Conservation (phyloP, 148 eudicot species). For the Cornus suecica region DNA sequence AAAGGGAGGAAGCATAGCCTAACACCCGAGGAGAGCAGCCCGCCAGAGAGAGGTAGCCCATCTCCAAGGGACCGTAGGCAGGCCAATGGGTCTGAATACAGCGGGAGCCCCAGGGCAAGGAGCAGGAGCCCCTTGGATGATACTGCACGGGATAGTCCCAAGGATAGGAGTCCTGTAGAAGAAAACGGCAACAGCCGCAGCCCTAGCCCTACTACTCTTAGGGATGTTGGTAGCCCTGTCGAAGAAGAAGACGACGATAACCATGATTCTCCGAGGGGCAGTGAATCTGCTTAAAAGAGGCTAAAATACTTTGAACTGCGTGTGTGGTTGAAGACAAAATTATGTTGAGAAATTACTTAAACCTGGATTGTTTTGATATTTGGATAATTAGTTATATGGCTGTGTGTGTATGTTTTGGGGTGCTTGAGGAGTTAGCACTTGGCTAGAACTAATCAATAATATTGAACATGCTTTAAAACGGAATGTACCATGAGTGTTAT, state of each 20-base stretch:
- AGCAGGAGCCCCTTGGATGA: conserved; percentile 47
- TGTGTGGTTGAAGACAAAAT: not conserved
- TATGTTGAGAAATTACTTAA: not conserved
- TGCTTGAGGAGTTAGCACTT: too few relatives aligned
- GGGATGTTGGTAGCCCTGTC: conserved; percentile 30
- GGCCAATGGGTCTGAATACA: conserved; percentile 46
- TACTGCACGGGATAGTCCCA: conserved; percentile 37
- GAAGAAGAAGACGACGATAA: conserved; percentile 49
- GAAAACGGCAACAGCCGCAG: conserved; percentile 40
- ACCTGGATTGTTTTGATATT: not conserved
- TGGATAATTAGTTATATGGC: not conserved
- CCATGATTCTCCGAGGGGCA: conserved; percentile 43
- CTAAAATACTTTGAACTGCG: too few relatives aligned
- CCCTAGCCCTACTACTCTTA: conserved; percentile 36
- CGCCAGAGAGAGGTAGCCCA: conserved; percentile 34
- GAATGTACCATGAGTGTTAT: too few relatives aligned
- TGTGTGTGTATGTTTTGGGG: too few relatives aligned
- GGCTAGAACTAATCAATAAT: too few relatives aligned
- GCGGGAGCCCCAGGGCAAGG: conserved; percentile 45
- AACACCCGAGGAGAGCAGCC: conserved; percentile 45
- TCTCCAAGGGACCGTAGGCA: conserved; percentile 37
- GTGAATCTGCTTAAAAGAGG: conserved; percentile 27
- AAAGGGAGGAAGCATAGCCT: conserved; percentile 44
- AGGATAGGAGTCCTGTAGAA: conserved; percentile 38
- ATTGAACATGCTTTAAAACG: too few relatives aligned